Evolutionary conservation across 768 basidiomycete genomes (phyloP).

Genomic region (Arthromyces matolae): DNA sequence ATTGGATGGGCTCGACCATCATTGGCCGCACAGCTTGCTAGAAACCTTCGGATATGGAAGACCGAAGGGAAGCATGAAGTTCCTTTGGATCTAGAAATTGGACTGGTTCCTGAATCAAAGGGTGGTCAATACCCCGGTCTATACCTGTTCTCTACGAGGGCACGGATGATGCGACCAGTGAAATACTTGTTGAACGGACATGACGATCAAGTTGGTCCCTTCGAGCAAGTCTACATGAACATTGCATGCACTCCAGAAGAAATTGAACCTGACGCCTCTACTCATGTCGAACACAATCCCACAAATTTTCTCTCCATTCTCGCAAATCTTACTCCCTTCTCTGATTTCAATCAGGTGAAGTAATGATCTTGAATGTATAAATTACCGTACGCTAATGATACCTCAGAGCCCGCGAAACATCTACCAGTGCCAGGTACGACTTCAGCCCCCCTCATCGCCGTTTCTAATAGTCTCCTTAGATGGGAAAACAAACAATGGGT

Average conservation of each 20-base stretch:
- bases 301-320: conserved; percentile 96
- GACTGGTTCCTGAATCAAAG: conserved; percentile 80
- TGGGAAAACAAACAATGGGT: conserved; percentile 99
- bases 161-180: conserved; percentile 98
- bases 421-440: conserved; percentile 81
- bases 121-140: conserved; percentile 97
- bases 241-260: conserved; percentile 90
- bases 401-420: conserved; percentile 82
- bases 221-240: conserved; percentile 99
- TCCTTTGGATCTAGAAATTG: conserved; percentile 93
- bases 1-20: conserved; percentile 88
- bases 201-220: conserved; percentile 89
- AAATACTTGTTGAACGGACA: conserved; percentile 83
- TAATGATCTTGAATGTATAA: conserved; percentile 13
- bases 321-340: conserved; percentile 97
- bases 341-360: conserved; percentile 95
- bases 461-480: conserved; percentile 48
- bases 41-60: conserved; percentile 87
- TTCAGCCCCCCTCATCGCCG: neutral
- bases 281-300: conserved; percentile 91
- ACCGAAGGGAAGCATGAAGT: conserved; percentile 80
- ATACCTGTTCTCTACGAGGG: conserved; percentile 81
- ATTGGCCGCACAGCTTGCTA: conserved; percentile 78
- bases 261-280: conserved; percentile 70
- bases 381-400: conserved; percentile 6